Evolutionary conservation across 2,329 filamentous ascomycete genomes (phyloP).

Genomic region (Proliferodiscus dingleyae): DNA sequence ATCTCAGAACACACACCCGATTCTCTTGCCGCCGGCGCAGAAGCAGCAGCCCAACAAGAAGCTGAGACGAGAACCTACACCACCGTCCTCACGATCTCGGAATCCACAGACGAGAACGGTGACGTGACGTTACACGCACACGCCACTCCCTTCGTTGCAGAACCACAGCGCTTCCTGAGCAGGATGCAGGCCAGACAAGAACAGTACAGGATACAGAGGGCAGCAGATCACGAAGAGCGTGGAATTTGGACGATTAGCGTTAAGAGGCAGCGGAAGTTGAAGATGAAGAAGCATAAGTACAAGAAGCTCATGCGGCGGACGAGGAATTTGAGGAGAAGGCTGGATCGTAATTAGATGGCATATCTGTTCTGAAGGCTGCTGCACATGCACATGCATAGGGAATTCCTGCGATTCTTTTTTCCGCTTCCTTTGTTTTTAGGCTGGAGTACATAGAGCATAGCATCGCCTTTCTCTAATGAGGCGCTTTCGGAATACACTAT

Average conservation of each 20-base stretch:
- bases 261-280: slow-evolving; percentile 84
- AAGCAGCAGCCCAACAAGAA: slow-evolving; percentile 35
- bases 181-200: slow-evolving; percentile 63
- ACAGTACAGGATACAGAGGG: slow-evolving; percentile 45
- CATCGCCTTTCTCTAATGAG: too few relatives aligned
- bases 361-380: too few relatives aligned
- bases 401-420: too few relatives aligned
- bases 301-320: slow-evolving; percentile 98
- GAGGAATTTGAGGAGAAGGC: slow-evolving; percentile 76
- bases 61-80: slow-evolving; percentile 55
- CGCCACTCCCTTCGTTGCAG: slow-evolving; percentile 51
- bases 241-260: slow-evolving; percentile 90
- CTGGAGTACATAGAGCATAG: too few relatives aligned
- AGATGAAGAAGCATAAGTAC: slow-evolving; percentile 99
- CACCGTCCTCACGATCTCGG: slow-evolving; percentile 62
- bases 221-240: slow-evolving; percentile 41
- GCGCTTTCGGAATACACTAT: too few relatives aligned
- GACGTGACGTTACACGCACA: slow-evolving; percentile 57
- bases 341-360: slow-evolving; percentile 33
- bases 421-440: too few relatives aligned
- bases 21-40: slow-evolving; percentile 34
- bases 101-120: slow-evolving; percentile 55
- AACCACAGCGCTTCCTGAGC: slow-evolving; percentile 51
- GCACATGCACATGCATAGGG: too few relatives aligned
- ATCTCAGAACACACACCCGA: slow-evolving; percentile 47